Conservation (phyloP, 1,284 basidiomycete species). For the Kalmanozyma brasiliensis region DNA sequence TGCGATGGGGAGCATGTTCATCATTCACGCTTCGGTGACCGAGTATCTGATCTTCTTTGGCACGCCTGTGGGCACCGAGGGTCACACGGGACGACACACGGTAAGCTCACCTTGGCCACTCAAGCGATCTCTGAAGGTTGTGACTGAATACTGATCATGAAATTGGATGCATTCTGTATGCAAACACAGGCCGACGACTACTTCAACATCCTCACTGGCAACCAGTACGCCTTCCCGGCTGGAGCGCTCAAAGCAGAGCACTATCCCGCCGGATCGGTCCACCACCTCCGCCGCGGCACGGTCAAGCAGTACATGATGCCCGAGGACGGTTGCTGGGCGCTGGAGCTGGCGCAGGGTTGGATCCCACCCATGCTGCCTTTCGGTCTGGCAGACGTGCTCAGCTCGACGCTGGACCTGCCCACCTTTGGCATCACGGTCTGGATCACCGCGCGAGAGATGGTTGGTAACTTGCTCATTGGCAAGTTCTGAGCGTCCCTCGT, state of each 20-base stretch:
- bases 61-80: conserved; percentile 93
- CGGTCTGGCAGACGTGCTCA: conserved; percentile 84
- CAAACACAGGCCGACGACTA: conserved; percentile 82
- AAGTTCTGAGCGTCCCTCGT: conserved; percentile 26
- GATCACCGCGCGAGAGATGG: conserved; percentile 74
- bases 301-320: conserved; percentile 99
- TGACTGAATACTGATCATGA: not conserved
- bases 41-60: conserved; percentile 85
- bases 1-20: conserved; percentile 96
- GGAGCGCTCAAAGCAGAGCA: conserved; percentile 83
- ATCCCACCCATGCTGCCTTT: conserved; percentile 76
- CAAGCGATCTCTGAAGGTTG: not conserved
- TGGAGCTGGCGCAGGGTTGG: conserved; percentile 86
- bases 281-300: conserved; percentile 81
- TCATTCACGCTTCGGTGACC: conserved; percentile 92
- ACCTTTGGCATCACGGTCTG: conserved; percentile 83
- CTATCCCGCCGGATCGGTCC: conserved; percentile 84
- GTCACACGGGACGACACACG: conserved; percentile 91
- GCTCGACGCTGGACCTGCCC: conserved; percentile 87
- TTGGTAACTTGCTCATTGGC: conserved; percentile 57
- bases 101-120: conserved; percentile 19
- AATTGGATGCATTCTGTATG: not conserved
- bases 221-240: conserved; percentile 89
- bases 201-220: conserved; percentile 92
- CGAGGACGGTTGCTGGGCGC: conserved; percentile 85